These are phyloP conservation scores for Arachis stenosperma DNA, from an alignment of 306 rosid species.

Conservation along the genomic window DNA sequence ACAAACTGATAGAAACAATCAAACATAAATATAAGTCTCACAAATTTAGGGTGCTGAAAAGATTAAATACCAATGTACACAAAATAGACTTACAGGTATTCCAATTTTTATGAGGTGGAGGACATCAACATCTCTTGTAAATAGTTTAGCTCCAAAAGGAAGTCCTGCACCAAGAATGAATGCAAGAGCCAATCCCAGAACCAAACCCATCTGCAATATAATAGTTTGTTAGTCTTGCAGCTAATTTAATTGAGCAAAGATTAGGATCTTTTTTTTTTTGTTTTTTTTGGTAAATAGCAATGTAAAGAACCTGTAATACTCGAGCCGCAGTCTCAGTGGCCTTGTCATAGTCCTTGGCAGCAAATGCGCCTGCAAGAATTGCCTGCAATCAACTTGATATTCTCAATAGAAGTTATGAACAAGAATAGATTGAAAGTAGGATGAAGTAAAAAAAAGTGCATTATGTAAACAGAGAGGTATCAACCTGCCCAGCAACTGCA, in stretches of 20 bases:
- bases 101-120: conserved; percentile 64
- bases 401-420: conserved; percentile 2
- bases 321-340: conserved; percentile 65
- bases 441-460: neutral
- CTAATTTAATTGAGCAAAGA: conserved; percentile 2
- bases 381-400: conserved; percentile 51
- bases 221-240: conserved; percentile 20
- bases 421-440: neutral
- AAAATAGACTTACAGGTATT: conserved; percentile 57
- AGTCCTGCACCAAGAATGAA: conserved; percentile 62
- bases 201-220: conserved; percentile 67
- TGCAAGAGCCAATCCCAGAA: conserved; percentile 68
- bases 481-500: conserved; percentile 88
- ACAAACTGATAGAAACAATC: conserved; percentile 58
- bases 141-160: conserved; percentile 67
- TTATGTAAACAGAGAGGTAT: neutral
- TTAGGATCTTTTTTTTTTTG: neutral
- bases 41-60: conserved; percentile 9
- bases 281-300: neutral
- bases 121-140: conserved; percentile 62
- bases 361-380: conserved; percentile 83
- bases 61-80: neutral
- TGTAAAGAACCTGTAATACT: conserved; percentile 62
- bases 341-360: conserved; percentile 66
- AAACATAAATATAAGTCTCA: conserved; percentile 24